A percentile compares a stretch with the other conserved stretches of the same genome.
Conservation (phyloP, 208 protist genomes). For the Endotrypanum monterogeii region DNA sequence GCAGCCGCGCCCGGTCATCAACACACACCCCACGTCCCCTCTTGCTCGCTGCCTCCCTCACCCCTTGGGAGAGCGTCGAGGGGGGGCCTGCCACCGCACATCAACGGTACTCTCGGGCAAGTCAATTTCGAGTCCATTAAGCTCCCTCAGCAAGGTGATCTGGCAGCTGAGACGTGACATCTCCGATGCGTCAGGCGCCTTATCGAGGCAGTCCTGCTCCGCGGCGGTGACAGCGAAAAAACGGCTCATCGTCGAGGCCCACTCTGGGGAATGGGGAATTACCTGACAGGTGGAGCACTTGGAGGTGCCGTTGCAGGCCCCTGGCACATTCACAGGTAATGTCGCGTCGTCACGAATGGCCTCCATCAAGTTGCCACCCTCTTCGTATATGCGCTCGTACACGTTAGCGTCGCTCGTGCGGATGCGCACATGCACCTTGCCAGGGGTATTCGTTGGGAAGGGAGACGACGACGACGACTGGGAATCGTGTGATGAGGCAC, state of each 20-base stretch:
- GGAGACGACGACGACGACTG: neutral
- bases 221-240: conserved; percentile 71
- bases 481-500: neutral
- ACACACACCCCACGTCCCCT: neutral
- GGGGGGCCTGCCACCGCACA: conserved; percentile 17
- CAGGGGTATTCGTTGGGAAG: neutral
- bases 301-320: conserved; percentile 90
- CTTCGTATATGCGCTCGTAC: conserved; percentile 21
- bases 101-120: conserved; percentile 30
- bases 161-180: conserved; percentile 68
- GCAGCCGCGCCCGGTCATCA: too few relatives aligned
- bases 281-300: conserved; percentile 97
- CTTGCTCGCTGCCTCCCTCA: neutral
- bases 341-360: conserved; percentile 79
- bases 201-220: conserved; percentile 58
- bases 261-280: conserved; percentile 72
- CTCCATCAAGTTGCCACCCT: conserved; percentile 87
- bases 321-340: conserved; percentile 54
- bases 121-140: conserved; percentile 38
- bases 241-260: conserved; percentile 74
- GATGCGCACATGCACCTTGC: conserved; percentile 48
- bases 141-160: conserved; percentile 36
- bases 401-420: conserved; percentile 29
- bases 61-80: conserved; percentile 15
- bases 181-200: conserved; percentile 34